Evolutionary conservation across 768 basidiomycete species (phyloP).

Genomic region (Xerocomellus amylosporus): DNA sequence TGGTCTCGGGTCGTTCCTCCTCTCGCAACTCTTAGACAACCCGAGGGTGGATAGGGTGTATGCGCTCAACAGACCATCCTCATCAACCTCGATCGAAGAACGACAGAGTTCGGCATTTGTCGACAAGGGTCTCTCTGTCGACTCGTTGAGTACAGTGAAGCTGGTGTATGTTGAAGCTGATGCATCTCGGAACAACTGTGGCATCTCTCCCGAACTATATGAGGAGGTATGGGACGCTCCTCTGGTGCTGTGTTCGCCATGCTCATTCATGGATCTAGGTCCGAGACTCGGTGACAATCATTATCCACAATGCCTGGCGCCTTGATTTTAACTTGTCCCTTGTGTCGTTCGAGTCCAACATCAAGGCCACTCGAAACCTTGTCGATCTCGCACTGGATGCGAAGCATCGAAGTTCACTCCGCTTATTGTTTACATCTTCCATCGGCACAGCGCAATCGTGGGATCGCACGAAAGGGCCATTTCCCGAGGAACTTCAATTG

Average conservation of each 20-base stretch:
- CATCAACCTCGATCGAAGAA: background rate
- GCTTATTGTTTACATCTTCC: background rate
- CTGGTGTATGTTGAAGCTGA: slow-evolving; percentile 40
- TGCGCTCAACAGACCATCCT: background rate
- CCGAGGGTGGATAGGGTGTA: slow-evolving; percentile 29
- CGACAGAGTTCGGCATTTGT: slow-evolving; percentile 34
- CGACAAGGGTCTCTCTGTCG: slow-evolving; percentile 33
- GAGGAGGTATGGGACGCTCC: slow-evolving; percentile 26
- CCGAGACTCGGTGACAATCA: slow-evolving; percentile 23
- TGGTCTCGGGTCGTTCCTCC: slow-evolving; percentile 38
- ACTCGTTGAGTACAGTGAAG: slow-evolving; percentile 29
- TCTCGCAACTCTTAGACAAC: slow-evolving; percentile 29
- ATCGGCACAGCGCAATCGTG: background rate
- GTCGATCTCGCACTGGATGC: background rate
- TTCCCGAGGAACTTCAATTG: background rate
- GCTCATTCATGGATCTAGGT: slow-evolving; percentile 6
- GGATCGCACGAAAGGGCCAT: background rate
- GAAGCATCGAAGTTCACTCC: background rate
- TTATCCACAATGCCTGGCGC: slow-evolving; percentile 25
- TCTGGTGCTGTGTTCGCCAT: too few species aligned
- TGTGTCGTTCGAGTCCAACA: slow-evolving; percentile 19
- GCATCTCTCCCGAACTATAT: slow-evolving; percentile 25
- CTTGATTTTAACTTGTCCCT: slow-evolving; percentile 36
- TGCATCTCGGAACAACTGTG: slow-evolving; percentile 27
- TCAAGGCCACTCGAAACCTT: background rate